phyloP scores from a whole-genome alignment of 805 yeast genomes.

The Candida nonsorbophila region DNA sequence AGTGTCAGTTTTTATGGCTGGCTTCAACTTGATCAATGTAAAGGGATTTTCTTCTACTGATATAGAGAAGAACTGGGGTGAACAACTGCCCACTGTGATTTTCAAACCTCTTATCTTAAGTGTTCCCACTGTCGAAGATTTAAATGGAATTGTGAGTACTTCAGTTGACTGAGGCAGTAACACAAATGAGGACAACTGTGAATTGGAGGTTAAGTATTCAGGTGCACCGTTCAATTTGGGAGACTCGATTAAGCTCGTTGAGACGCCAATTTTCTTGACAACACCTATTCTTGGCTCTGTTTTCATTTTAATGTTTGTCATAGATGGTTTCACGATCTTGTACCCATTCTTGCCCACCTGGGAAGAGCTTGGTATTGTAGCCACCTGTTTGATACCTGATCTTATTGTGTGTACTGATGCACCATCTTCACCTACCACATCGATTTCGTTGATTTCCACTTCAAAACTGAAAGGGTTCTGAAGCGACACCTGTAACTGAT shows the following conservation, averaged over 20 bases:
- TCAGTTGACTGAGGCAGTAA: constrained; percentile 24
- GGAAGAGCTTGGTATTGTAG: no score
- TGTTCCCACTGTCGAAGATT: constrained; percentile 45
- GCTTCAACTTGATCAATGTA: neutral
- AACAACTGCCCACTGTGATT: constrained; percentile 48
- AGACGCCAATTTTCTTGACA: no score
- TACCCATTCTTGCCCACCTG: no score
- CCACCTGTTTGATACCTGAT: constrained; percentile 6
- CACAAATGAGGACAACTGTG: no score
- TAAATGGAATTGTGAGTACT: constrained; percentile 40
- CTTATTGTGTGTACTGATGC: constrained; percentile 24
- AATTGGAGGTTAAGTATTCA: no score
- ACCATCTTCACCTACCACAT: constrained; percentile 28
- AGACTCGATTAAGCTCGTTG: no score
- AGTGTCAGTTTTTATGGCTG: neutral
- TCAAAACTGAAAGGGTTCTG: constrained; percentile 83
- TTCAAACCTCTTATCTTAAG: constrained; percentile 47
- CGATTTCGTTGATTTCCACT: constrained; percentile 49
- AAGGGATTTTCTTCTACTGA: constrained; percentile 20
- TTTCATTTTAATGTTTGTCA: no score
- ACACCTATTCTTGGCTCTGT: no score
- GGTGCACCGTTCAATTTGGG: no score
- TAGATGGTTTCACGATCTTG: constrained; percentile 2
- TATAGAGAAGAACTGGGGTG: constrained; percentile 39
- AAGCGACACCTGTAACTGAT: constrained; percentile 50